Percentiles rank a stretch among this genome's conserved stretches.
These are phyloP conservation scores for Gnetum montanum DNA, from an alignment of 75 land plant species.

Conservation along the genomic window DNA sequence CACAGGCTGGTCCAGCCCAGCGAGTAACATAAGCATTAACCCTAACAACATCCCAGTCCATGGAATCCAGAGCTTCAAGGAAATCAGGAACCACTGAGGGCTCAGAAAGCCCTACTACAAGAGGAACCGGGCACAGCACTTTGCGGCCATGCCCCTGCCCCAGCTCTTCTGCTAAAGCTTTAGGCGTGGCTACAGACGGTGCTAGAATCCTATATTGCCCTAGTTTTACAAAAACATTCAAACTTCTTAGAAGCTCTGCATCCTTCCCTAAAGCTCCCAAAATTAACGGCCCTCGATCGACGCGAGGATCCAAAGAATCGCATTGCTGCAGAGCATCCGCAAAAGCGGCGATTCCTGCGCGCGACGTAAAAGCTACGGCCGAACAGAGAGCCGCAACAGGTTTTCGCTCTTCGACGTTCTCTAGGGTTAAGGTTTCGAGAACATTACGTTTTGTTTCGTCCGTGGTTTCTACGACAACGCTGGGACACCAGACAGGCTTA, in stretches of 20 bases:
- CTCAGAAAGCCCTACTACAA: slow-evolving; percentile 42
- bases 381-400: slow-evolving; percentile 15
- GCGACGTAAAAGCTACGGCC: slow-evolving; percentile 69
- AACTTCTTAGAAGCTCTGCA: slow-evolving; percentile 32
- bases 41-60: slow-evolving; percentile 40
- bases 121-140: slow-evolving; percentile 59
- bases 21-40: slow-evolving; percentile 53
- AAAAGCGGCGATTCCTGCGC: slow-evolving; percentile 33
- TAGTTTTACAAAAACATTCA: slow-evolving; percentile 13
- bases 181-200: slow-evolving; percentile 43
- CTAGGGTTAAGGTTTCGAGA: slow-evolving; percentile 13
- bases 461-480: slow-evolving; percentile 30
- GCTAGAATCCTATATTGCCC: slow-evolving; percentile 24
- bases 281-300: slow-evolving; percentile 22
- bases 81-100: slow-evolving; percentile 65
- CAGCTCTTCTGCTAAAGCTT: slow-evolving; percentile 37
- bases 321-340: slow-evolving; percentile 20
- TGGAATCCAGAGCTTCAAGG: slow-evolving; percentile 16
- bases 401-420: neutral
- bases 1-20: slow-evolving; percentile 53
- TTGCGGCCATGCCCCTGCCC: slow-evolving; percentile 37
- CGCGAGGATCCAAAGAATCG: neutral
- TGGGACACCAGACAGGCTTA: slow-evolving; percentile 43
- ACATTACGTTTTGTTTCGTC: slow-evolving; percentile 20
- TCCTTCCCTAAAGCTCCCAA: slow-evolving; percentile 59